A percentile compares a stretch with the other conserved stretches of the same genome.
These are phyloP conservation scores for Daldinia sp. DNA, from an alignment of 2,329 filamentous ascomycete species.

Conservation along the genomic window DNA sequence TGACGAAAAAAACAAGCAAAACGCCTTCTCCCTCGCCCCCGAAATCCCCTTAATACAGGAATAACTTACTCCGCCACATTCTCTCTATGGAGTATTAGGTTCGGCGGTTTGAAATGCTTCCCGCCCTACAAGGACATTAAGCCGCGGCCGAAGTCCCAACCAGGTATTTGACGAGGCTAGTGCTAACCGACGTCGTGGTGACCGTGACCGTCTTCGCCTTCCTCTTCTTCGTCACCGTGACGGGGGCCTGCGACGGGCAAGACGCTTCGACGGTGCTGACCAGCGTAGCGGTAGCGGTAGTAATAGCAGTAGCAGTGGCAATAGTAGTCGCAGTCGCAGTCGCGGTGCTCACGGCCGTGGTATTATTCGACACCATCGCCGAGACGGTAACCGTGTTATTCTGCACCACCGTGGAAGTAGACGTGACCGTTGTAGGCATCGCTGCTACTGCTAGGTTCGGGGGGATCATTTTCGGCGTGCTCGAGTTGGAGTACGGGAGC, in stretches of 20 bases:
- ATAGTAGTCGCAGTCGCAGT: neutral
- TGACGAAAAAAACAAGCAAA: neutral
- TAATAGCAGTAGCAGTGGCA: neutral
- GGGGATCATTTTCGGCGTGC: neutral
- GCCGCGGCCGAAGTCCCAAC: neutral
- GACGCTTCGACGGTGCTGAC: neutral
- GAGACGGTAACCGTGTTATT: constrained; percentile 2
- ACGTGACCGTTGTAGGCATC: neutral
- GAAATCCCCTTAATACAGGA: neutral
- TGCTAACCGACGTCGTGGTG: neutral
- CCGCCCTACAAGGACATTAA: neutral
- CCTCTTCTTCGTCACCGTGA: constrained; percentile 9
- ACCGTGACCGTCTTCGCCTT: neutral
- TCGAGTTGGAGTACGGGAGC: neutral
- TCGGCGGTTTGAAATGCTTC: neutral
- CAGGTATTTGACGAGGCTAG: neutral
- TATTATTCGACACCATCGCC: neutral
- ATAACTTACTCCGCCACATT: neutral
- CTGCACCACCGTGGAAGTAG: neutral
- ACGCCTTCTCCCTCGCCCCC: too few species aligned
- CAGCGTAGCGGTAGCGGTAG: neutral
- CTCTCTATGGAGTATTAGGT: neutral
- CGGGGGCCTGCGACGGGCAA: constrained; percentile 10
- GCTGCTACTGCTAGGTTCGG: neutral
- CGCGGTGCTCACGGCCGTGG: neutral